Base-by-base conservation (phyloP, 2,329 filamentous ascomycete genomes). In the Talaromyces albobiverticillius region DNA sequence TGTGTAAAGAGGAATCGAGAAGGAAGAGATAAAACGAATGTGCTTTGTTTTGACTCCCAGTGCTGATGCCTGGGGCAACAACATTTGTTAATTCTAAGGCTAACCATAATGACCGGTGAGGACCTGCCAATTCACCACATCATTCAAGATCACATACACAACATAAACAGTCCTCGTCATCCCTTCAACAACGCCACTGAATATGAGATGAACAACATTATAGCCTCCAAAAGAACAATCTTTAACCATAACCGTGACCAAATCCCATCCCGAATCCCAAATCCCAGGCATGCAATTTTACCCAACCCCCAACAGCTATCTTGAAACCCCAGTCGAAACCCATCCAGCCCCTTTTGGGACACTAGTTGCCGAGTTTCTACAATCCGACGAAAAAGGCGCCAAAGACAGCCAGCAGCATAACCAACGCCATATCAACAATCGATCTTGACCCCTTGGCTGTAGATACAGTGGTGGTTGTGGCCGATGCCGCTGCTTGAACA, bases 381-480 rank as follows among this genome's bases (percentile, higher is more conserved):
- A 58, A 32, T 4, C 45, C 45, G 32, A 53, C 4, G 45, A 56
- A 53, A 1, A 36, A 42, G 40, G 51, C 34, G 3, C 49, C 53
- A 51, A 51, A 25, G 10, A 54, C 34, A 29, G 36, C 31, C 14
- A 58, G 20, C 8, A 48, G 45, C 53, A 58, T 46, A 22, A 58
- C 31, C 31, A 55, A 16, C 2, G 50, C 45, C 29, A 36, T 47
- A 40, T 53, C 34, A 9, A 47, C 46, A 10, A 51, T 26, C 1
- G 53, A 40, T 40, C 38, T 55, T 4, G 47, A 20, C 6, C 51
- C 53, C 4, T 38, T 49, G 14, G 46, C 54, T 20, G 23, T 22
- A 11, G 38, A 29, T 25, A 29, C 22, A 45, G 32, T 20, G 13
- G 20, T 25, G n/a, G 16, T 47, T n/a, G 41, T 26, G 26, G 23